Percentiles rank a stretch among this genome's conserved stretches.
phyloP scores from a whole-genome alignment of 129 eudicot genomes.

The Smallanthus sonchifolius region DNA sequence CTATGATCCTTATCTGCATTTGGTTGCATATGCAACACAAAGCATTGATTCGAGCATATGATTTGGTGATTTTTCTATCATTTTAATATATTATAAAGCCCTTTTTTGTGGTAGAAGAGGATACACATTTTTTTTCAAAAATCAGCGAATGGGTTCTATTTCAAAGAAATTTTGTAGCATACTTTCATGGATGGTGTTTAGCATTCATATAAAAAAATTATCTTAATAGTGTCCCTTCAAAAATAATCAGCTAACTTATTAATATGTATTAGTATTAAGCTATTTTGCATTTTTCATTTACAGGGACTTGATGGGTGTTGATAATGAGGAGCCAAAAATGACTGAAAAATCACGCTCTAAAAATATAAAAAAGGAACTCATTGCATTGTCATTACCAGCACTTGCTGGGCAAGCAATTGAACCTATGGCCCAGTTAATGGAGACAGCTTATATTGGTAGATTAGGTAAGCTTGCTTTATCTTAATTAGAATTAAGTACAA shows the following conservation, averaged over 20 bases:
- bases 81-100: background rate
- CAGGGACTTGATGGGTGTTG: constrained; percentile 40
- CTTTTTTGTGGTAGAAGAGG: background rate
- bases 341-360: constrained; percentile 31
- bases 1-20: background rate
- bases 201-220: background rate
- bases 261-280: background rate
- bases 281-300: constrained; percentile 11
- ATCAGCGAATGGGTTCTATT: background rate
- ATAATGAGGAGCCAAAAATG: constrained; percentile 19
- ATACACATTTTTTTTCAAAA: background rate
- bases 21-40: background rate
- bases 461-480: constrained; percentile 46
- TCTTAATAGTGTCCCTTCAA: background rate
- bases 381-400: constrained; percentile 78
- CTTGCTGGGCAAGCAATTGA: constrained; percentile 94
- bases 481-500: background rate
- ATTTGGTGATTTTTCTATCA: background rate
- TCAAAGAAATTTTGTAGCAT: background rate
- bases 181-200: background rate
- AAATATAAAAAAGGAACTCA: constrained; percentile 55
- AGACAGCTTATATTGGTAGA: constrained; percentile 95
- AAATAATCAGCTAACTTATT: constrained; percentile 4
- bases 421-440: constrained; percentile 84
- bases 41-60: background rate